Base-by-base conservation (phyloP, 1,284 basidiomycete genomes). In the Cryptococcus depauperatus region DNA sequence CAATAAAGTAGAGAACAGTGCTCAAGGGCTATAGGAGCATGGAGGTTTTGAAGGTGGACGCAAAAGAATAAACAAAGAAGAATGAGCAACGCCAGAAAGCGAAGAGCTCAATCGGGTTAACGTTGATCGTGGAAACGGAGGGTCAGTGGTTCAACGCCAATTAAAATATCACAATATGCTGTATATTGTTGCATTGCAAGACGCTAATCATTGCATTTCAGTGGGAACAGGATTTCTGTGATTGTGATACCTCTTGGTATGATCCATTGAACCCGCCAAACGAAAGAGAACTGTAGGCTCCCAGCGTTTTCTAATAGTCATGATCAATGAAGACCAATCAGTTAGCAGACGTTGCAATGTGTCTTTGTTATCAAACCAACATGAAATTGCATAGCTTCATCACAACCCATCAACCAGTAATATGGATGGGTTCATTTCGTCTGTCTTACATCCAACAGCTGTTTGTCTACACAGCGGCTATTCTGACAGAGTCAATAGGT, bases 351-450 rank as follows among this genome's bases (percentile, higher is more conserved):
- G 84, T 87, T 40, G 85, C 83, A 1, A 76, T 80, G 43, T 83
- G 81, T 4, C 83, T 85, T 0, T 88, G 85, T 63, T 86, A 87
- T 63, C 76, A 79, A 64, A 82, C 82, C 0, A 78, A 77, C 49
- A 72, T 69, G 2, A 64, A 62, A 5, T 76, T 87, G 1, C 79
- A 84, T 57, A 85, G 85, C 0, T 85, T 87, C 56, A 54, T 62
- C 19, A 61, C 78, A 10, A 87, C 85, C 0, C 80, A 85, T 48
- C 85, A 88, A 58, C 86, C 86, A 0, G 86, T 86, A 0, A 87
- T 89, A 35, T 89, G 86, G 86, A 89, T 90, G 85, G 86, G 85
- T 27, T 53, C 59, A 50, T 46, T 5, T 22, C 35, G 26, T 29
- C 32, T 10, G 2, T 22, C 25, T 10, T 21, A 8, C 9, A 3